A percentile compares a stretch with the other conserved stretches of the same genome.
Evolutionary conservation across 2,329 filamentous ascomycete species (phyloP).

Genomic region (Aspergillus candidus): DNA sequence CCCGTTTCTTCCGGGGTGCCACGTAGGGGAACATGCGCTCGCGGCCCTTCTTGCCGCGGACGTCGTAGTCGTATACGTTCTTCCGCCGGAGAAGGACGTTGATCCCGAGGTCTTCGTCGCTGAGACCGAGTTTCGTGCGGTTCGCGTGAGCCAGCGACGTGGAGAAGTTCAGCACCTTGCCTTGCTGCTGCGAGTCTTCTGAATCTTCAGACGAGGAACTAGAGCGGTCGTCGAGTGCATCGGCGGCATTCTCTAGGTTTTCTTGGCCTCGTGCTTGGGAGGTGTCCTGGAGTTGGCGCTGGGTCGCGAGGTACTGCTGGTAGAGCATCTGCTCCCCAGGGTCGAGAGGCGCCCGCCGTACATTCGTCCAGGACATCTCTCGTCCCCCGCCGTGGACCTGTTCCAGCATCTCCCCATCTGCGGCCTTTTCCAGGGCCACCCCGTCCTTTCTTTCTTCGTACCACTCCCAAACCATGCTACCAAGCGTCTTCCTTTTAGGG

Average conservation of each 20-base stretch:
- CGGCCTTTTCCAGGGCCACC: slow-evolving; percentile 52
- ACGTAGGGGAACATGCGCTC: slow-evolving; percentile 90
- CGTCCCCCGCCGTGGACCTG: slow-evolving; percentile 61
- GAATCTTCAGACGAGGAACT: slow-evolving; percentile 86
- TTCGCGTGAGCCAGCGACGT: slow-evolving; percentile 76
- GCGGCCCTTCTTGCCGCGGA: slow-evolving; percentile 81
- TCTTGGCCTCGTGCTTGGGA: slow-evolving; percentile 64
- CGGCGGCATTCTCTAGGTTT: slow-evolving; percentile 67
- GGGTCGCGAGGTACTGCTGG: slow-evolving; percentile 85
- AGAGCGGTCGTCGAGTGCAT: slow-evolving; percentile 66
- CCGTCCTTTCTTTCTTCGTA: slow-evolving; percentile 65
- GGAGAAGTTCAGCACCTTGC: slow-evolving; percentile 82
- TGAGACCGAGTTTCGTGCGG: slow-evolving; percentile 78
- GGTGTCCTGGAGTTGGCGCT: slow-evolving; percentile 78
- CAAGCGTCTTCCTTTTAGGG: slow-evolving; percentile 53
- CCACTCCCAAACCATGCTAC: slow-evolving; percentile 71
- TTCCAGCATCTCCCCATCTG: slow-evolving; percentile 56
- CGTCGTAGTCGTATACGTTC: slow-evolving; percentile 87
- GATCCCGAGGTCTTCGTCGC: slow-evolving; percentile 84
- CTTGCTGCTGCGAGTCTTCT: slow-evolving; percentile 75
- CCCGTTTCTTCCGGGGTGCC: slow-evolving; percentile 68
- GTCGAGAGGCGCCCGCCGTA: slow-evolving; percentile 60
- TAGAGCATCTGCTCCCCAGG: slow-evolving; percentile 74
- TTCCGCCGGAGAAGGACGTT: slow-evolving; percentile 85
- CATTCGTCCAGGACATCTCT: slow-evolving; percentile 55